Percentiles rank a stretch among this genome's conserved stretches.
phyloP scores from a whole-genome alignment of 1,284 basidiomycete species.

The Dichomitus squalens region DNA sequence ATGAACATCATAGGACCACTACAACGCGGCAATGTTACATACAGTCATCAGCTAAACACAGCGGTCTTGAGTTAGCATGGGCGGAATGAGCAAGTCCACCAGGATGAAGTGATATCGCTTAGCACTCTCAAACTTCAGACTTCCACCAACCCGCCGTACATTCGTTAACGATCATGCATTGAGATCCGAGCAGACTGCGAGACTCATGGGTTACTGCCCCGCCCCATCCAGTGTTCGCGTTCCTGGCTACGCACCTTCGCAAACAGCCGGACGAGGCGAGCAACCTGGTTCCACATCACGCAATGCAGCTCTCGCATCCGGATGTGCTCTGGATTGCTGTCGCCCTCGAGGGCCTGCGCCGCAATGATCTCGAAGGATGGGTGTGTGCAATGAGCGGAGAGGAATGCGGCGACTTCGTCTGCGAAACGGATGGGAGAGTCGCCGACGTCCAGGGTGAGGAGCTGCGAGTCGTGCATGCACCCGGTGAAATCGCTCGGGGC shows the following conservation, averaged over 20 bases:
- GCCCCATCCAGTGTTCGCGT: slow-evolving; percentile 7
- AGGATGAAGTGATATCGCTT: neutral
- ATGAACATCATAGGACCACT: too few relatives aligned
- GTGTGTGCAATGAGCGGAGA: slow-evolving; percentile 22
- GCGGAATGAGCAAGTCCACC: neutral
- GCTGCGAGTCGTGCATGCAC: neutral
- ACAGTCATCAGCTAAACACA: too few relatives aligned
- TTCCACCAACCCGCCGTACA: neutral
- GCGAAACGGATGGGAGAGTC: slow-evolving; percentile 19
- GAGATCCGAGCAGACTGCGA: neutral
- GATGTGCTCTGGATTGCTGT: slow-evolving; percentile 12
- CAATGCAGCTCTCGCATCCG: slow-evolving; percentile 11
- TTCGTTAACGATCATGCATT: neutral
- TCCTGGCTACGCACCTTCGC: slow-evolving; percentile 13
- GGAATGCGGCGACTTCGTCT: slow-evolving; percentile 20
- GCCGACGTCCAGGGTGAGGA: slow-evolving; percentile 19
- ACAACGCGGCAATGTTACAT: too few relatives aligned
- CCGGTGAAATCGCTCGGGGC: neutral
- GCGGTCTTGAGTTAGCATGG: too few relatives aligned
- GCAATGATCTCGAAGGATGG: slow-evolving; percentile 17
- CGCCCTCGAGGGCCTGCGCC: slow-evolving; percentile 14
- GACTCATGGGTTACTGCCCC: neutral
- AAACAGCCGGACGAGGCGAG: slow-evolving; percentile 16
- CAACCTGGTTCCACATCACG: slow-evolving; percentile 17
- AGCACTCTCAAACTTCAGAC: neutral